Evolutionary conservation across 2,329 filamentous ascomycete species (phyloP), one percentile per base, ranked within the genome.

Genomic region (Cordyceps cicadae): DNA sequence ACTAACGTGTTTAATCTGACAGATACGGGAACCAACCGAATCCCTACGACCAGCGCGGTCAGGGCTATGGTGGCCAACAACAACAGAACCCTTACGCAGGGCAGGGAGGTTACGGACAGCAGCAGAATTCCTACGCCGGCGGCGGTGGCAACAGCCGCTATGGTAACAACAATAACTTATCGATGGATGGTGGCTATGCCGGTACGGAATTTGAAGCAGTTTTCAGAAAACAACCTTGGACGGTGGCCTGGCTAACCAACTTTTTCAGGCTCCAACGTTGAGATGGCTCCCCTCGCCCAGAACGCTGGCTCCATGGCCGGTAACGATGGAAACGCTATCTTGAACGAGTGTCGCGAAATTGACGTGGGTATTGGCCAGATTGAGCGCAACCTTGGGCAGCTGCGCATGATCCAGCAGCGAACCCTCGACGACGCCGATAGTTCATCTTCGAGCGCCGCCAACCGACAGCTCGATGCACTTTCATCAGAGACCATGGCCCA

Each of bases 321-420:
- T 54, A 68, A 75, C 66, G 84, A 92, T 72, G 85, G 88, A 49
- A 92, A 90, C 71, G 84, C 84, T 61, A 88, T 96, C 66, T 82
- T 97, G 63, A 90, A 95, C 76, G 88, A 94, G 72, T 94, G 90
- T 76, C 84, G 85, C 62, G 86, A 90, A 51, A 88, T 97, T 71
- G 88, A 92, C 72, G 79, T 83, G 62, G 88, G 87, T 48, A 89
- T 97, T 69, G 83, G 89, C 64, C 79, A 86, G 62, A 84, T 97
- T 69, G 86, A 92, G 69, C 75, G 76, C 64, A 89, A 89, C 67
- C 83, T 95, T 39, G 81, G 85, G 65, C 83, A 88, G 69, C 84
- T 96, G 53, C 84, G 85, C 68, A 81, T 81, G 72, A 79, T 90
- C 43, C 89, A 93, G 71, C 82, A 84, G 70, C 81, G 85, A 64